phyloP scores from a whole-genome alignment of 148 eudicot species.

The Camellia lanceoleosa region DNA sequence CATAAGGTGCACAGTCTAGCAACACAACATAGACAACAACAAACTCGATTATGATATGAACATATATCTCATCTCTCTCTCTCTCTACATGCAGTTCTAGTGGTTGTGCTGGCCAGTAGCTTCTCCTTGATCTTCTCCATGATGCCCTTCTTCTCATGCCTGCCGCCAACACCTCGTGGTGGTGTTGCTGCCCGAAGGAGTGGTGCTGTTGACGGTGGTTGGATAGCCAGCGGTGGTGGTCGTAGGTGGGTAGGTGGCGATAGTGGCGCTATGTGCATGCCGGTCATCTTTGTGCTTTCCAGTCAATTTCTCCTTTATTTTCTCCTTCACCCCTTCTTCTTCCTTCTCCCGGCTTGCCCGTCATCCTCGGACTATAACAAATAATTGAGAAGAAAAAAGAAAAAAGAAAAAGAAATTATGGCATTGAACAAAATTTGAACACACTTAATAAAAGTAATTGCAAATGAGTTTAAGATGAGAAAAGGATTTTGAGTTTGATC shows the following conservation, averaged over 20 bases:
- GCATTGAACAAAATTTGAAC: too few relatives aligned
- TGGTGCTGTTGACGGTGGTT: slow-evolving; percentile 24
- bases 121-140: slow-evolving; percentile 71
- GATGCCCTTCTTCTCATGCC: slow-evolving; percentile 59
- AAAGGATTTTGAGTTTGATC: too few relatives aligned
- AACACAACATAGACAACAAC: too few relatives aligned
- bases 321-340: slow-evolving; percentile 68
- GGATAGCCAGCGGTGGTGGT: slow-evolving; percentile 14
- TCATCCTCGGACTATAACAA: slow-evolving; percentile 52
- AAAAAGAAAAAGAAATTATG: not conserved
- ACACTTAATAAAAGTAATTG: too few relatives aligned
- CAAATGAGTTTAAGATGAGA: too few relatives aligned
- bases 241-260: slow-evolving; percentile 5
- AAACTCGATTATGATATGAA: not conserved
- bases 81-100: not conserved
- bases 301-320: slow-evolving; percentile 58
- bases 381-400: not conserved
- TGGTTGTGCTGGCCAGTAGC: slow-evolving; percentile 44
- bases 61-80: not conserved
- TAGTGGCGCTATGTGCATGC: slow-evolving; percentile 1
- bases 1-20: too few relatives aligned
- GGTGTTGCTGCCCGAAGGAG: slow-evolving; percentile 23
- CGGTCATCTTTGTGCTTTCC: slow-evolving; percentile 38
- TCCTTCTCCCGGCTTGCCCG: slow-evolving; percentile 44
- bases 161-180: slow-evolving; percentile 12